Evolutionary conservation across 345 rosid genomes (phyloP).

Genomic region (Melaleuca quinquenervia): DNA sequence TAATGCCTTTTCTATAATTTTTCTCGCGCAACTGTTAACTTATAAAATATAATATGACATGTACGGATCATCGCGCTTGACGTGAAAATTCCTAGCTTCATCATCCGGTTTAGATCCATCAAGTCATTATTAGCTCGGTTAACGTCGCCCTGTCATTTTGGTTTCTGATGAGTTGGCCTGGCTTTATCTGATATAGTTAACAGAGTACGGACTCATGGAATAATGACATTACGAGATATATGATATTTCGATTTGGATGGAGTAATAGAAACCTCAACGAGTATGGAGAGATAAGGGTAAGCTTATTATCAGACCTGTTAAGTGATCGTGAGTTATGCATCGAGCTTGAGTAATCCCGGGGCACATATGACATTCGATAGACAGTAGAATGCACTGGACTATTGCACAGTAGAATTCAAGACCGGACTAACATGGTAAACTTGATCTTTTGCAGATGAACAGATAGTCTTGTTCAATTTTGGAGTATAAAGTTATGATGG

Average conservation of each 20-base stretch:
- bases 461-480: not conserved
- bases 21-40: rapidly evolving
- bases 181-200: not conserved
- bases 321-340: not conserved
- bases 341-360: not conserved
- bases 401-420: not conserved
- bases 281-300: not conserved
- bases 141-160: not conserved
- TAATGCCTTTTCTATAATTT: no score
- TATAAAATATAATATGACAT: not conserved
- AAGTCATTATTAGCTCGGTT: not conserved
- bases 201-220: not conserved
- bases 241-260: not conserved
- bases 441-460: not conserved
- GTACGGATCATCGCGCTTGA: not conserved
- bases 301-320: not conserved
- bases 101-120: not conserved
- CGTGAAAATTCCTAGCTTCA: not conserved
- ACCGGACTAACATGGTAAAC: not conserved
- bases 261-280: not conserved
- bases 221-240: not conserved
- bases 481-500: not conserved
- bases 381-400: not conserved
- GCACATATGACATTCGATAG: not conserved
- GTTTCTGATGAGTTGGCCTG: not conserved